Evolutionary conservation across 78 protist species (phyloP), one percentile per base, ranked within the genome.

Genomic region (slime mould (Dictyostelium discoideum)): DNA sequence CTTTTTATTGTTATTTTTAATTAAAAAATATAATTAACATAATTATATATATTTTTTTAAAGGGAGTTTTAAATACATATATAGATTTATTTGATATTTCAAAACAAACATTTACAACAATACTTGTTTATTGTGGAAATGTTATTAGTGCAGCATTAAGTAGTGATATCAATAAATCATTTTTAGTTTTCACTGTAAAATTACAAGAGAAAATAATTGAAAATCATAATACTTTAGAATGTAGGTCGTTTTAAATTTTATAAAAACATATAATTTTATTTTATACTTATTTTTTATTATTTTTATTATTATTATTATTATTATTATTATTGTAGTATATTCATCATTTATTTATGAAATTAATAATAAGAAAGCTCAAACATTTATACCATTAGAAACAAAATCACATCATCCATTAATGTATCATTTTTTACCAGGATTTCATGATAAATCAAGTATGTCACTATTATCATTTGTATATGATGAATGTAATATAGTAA

Each of bases 331-430:
- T 14, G 11, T 73, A 87, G 88, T 82, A 29, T 90, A 90, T 72
- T 67, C 95, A 65, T 90, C 95, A 80, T 90, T 18, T 90, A 80
- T 90, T 24, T 72, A 72, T 90, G 95, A 90, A 65, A 42, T 80
- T 24, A 80, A 65, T 65, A 88, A 84, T 32, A 90, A 83, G 16
- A 24, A 29, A 50, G 4, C 40, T n/a, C 74, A 50, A 50, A 26
- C 67, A 24, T 20, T n/a, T n/a, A 24, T 63, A 82, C 48, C 20
- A 82, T 83, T 90, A 72, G 95, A 90, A 39, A 73, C 40, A 18
- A 22, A n/a, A 29, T 82, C 88, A 65, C 69, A 48, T 13, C 40
- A 54, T 54, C 87, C 88, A 32, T 72, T 82, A 26, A 39, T 29
- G 6, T 90, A 90, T 73, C 87, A 90, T 73, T 90, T 72, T 40